Evolutionary conservation across 2,329 filamentous ascomycete species (phyloP), one percentile per base, ranked within the genome.

Genomic region (Lecanicillium sp.): DNA sequence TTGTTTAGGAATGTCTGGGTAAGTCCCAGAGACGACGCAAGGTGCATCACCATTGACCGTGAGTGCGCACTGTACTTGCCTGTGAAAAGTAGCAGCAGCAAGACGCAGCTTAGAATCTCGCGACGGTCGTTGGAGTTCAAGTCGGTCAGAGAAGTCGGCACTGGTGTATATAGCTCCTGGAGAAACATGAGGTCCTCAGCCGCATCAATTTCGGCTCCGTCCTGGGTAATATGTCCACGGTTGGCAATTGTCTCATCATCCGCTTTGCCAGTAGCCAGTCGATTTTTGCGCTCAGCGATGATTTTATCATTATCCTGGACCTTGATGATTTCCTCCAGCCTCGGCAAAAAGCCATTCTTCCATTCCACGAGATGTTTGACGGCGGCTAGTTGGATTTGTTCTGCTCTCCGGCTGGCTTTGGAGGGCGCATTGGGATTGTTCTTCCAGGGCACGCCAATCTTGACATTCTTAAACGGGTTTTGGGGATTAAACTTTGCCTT

Each of bases 21-120:
- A 9, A 92, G 58, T 18, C 73, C 67, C 13, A 92, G 65, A 4
- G 80, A 78, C 1, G 80, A 83, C 1, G 81, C 68, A 5, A 89
- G 65, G 45, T 83, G 73, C 20, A 86, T 69, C 9, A 85, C 65
- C 20, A 92, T 57, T 1, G 79, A 68, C 9, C 85, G 71, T 1
- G 85, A 86, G 54, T 87, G 74, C 4, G 83, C 82, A 16, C 76
- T 80, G 55, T 92, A 92, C 45, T 79, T 78, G 27, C 87, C 80
- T 2, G 83, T 67, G 9, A 80, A 83, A 3, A 92, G 66, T 6
- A 89, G 59, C 4, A 89, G 63, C 1, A 92, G 67, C 7, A 90
- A 62, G 7, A 85, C 59, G 14, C 81, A 81, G 57, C 85, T 82
- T 11, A 90, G 59, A 3, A 81, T 70, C 43, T 86, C 71, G 32